Conservation (phyloP, 306 rosid species). For the Begonia loranthoides region DNA sequence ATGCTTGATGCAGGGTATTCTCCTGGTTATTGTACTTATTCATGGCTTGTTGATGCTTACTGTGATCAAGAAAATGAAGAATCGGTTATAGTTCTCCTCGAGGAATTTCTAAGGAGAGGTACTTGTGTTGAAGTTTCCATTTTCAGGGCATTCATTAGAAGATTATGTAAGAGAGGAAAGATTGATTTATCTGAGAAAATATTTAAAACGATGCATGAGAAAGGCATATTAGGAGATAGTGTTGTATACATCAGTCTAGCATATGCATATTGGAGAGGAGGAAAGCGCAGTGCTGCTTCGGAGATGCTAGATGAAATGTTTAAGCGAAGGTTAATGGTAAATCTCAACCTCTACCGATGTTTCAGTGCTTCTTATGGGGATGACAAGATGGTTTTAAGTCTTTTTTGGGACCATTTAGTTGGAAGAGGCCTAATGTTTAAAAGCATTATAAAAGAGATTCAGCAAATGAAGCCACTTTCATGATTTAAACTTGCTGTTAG, state of each 20-base stretch:
- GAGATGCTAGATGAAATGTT: conserved; percentile 52
- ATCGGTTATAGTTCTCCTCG: conserved; percentile 40
- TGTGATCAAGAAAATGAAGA: conserved; percentile 43
- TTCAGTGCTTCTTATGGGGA: conserved; percentile 29
- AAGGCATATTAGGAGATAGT: conserved; percentile 50
- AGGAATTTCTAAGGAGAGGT: conserved; percentile 50
- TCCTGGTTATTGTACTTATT: conserved; percentile 52
- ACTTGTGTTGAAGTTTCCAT: conserved; percentile 48
- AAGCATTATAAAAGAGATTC: conserved; percentile 39
- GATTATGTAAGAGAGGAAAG: conserved; percentile 52
- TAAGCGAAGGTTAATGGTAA: conserved; percentile 53
- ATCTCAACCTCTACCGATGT: conserved; percentile 45
- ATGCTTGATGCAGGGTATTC: conserved; percentile 62
- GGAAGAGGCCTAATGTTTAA: conserved; percentile 64
- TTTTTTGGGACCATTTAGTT: conserved; percentile 56
- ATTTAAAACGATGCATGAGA: conserved; percentile 34
- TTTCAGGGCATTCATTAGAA: conserved; percentile 67
- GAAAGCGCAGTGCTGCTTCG: conserved; percentile 32
- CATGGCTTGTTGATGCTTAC: conserved; percentile 69
- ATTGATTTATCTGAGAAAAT: conserved; percentile 48
- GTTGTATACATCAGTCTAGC: conserved; percentile 57
- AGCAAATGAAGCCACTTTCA: conserved; percentile 9
- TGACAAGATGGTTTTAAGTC: conserved; percentile 24
- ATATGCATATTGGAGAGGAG: conserved; percentile 55
- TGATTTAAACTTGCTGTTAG: not conserved